A percentile compares a stretch with the other conserved stretches of the same genome.
phyloP scores from a whole-genome alignment of 768 basidiomycete genomes.

The Psilocybe subaeruginosa region DNA sequence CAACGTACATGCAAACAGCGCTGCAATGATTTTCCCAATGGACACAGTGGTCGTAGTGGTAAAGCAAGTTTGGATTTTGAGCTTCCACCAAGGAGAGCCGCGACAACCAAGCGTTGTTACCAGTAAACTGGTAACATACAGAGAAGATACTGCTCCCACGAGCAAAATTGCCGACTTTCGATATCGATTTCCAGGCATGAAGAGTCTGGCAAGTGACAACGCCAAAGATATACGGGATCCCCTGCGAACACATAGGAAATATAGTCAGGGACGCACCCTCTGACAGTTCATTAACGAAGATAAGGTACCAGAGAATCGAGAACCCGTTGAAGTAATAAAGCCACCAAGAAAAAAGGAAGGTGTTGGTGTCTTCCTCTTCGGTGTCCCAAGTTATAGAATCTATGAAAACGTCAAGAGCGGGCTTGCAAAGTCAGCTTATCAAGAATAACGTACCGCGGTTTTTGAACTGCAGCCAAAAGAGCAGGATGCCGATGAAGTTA shows the following conservation, averaged over 20 bases:
- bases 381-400: background rate
- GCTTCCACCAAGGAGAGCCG: slow-evolving; percentile 4
- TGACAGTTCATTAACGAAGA: background rate
- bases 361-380: background rate
- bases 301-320: slow-evolving; percentile 7
- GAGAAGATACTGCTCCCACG: background rate
- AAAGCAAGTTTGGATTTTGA: background rate
- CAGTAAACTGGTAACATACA: slow-evolving; percentile 7
- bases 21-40: background rate
- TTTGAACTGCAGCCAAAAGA: slow-evolving; percentile 16
- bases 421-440: background rate
- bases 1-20: background rate
- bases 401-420: background rate
- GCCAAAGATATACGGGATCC: slow-evolving; percentile 14
- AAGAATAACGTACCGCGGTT: slow-evolving; percentile 5
- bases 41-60: background rate
- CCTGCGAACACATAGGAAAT: background rate
- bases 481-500: slow-evolving; percentile 12
- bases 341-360: slow-evolving; percentile 10
- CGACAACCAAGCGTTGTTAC: slow-evolving; percentile 6
- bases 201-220: slow-evolving; percentile 16
- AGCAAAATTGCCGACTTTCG: slow-evolving; percentile 7
- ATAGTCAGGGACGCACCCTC: background rate
- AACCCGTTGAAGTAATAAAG: slow-evolving; percentile 4
- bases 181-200: slow-evolving; percentile 11